Conservation (phyloP, 2,329 filamentous ascomycete species). For the Diaporthe destruens region DNA sequence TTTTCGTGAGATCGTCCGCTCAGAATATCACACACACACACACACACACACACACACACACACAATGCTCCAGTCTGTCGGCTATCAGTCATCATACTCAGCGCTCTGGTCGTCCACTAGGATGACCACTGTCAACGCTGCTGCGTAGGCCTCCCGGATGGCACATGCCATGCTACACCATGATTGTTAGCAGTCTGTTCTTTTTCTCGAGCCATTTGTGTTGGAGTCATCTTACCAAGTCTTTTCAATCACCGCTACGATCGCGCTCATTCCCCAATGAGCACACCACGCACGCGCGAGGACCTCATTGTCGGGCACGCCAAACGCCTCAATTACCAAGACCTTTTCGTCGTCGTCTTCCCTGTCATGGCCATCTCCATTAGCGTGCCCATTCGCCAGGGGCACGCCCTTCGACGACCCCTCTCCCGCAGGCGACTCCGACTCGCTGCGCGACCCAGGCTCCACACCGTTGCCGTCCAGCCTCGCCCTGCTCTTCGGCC, state of each 20-base stretch:
- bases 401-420: constrained; percentile 39
- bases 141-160: constrained; percentile 81
- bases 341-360: constrained; percentile 70
- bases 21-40: neutral
- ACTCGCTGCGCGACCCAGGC: constrained; percentile 24
- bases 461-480: constrained; percentile 23
- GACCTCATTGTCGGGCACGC: constrained; percentile 81
- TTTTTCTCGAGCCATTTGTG: neutral
- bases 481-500: constrained; percentile 41
- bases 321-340: constrained; percentile 79
- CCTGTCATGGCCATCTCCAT: constrained; percentile 51
- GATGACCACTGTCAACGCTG: constrained; percentile 79
- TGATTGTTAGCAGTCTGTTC: constrained; percentile 41
- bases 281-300: constrained; percentile 82
- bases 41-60: neutral
- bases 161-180: constrained; percentile 74
- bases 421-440: constrained; percentile 38
- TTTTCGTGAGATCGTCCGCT: constrained; percentile 3
- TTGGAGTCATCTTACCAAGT: constrained; percentile 69
- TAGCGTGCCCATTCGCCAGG: constrained; percentile 30
- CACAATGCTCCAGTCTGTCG: constrained; percentile 4
- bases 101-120: constrained; percentile 68
- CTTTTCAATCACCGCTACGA: constrained; percentile 76
- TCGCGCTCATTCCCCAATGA: constrained; percentile 78
- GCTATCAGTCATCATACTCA: constrained; percentile 53